Evolutionary conservation across 106 monocot species (phyloP), one percentile per base, ranked within the genome.

Genomic region (Dactylorhiza incarnata): DNA sequence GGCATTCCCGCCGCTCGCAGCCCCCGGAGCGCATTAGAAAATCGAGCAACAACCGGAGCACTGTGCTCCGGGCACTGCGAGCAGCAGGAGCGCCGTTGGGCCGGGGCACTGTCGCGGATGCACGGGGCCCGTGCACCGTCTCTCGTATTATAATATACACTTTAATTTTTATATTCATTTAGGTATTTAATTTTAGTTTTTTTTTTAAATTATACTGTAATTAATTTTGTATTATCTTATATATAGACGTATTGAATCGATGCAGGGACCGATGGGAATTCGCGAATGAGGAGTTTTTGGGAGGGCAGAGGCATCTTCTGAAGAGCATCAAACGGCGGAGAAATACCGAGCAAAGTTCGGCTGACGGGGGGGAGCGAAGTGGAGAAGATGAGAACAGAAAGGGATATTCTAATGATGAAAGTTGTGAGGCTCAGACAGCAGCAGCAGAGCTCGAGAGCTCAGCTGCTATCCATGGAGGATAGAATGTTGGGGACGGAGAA

Each of bases 211-310:
- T 37, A 37, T 1, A 37, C 37, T 37, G 37, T 37, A 37, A 37
- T 37, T 37, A 37, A 37, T 37, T 37, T 37, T 37, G 37, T 37
- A 37, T 37, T n/a, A n/a, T n/a, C n/a, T 37, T 37, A 37, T 3
- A 37, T 37, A 37, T 12, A 26, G 19, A 29, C 29, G 47, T 37
- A 54, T 58, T 48, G 25, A 15, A 23, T 50, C 9, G 7, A 71
- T 66, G 74, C 89, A 93, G 92, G 92, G 92, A 2, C 45, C 81
- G 74, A 74, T 93, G 88, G 90, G 88, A 94, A 50, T 87, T 86
- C 15, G 88, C 86, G 5, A 86, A 85, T 51, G 79, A 90, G 45
- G 81, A 83, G 12, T 85, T 90, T 78, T 73, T 88, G 45, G 77
- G 81, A 15, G 81, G 83, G 3, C 84, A 83, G 78, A 90, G 73